These are phyloP conservation scores for Penicillium vulpinum DNA, from an alignment of 2,329 filamentous ascomycete genomes.

Conservation along the genomic window DNA sequence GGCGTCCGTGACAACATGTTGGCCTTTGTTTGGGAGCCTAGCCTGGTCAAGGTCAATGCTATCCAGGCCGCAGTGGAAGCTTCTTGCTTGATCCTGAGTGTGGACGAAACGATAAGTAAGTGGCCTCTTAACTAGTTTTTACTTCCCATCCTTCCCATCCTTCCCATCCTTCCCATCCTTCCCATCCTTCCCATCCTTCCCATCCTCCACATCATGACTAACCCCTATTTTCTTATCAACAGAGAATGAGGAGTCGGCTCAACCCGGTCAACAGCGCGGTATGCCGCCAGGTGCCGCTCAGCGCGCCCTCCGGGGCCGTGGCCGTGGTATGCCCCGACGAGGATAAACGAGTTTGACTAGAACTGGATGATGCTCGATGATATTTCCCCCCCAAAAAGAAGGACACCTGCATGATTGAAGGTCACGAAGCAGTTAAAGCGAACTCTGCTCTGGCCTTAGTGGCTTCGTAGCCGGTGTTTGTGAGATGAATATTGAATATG, in stretches of 20 bases:
- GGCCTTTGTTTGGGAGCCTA: conserved; percentile 96
- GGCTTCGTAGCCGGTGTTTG: conserved; percentile 12
- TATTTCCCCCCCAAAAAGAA: conserved; percentile 16
- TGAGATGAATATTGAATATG: conserved; percentile 11
- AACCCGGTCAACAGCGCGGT: conserved; percentile 74
- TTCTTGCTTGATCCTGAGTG: conserved; percentile 88
- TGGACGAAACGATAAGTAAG: conserved; percentile 93
- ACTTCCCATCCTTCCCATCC: neutral
- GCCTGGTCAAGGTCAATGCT: conserved; percentile 93
- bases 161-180: neutral
- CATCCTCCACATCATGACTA: conserved; percentile 12
- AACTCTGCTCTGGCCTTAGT: neutral
- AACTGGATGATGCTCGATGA: conserved; percentile 24
- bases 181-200: neutral
- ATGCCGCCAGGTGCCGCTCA: conserved; percentile 83
- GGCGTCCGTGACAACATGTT: conserved; percentile 93
- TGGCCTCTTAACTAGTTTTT: conserved; percentile 7
- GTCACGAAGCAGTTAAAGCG: neutral
- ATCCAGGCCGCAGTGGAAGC: conserved; percentile 95
- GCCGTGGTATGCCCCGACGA: conserved; percentile 75
- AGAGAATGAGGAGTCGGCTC: conserved; percentile 87
- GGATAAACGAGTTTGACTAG: conserved; percentile 28
- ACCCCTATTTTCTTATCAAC: conserved; percentile 17
- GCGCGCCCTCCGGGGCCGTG: conserved; percentile 79
- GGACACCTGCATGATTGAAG: conserved; percentile 2